Base-by-base conservation (phyloP, 176 grass and related monocot genomes). In the Themeda triandra region DNA sequence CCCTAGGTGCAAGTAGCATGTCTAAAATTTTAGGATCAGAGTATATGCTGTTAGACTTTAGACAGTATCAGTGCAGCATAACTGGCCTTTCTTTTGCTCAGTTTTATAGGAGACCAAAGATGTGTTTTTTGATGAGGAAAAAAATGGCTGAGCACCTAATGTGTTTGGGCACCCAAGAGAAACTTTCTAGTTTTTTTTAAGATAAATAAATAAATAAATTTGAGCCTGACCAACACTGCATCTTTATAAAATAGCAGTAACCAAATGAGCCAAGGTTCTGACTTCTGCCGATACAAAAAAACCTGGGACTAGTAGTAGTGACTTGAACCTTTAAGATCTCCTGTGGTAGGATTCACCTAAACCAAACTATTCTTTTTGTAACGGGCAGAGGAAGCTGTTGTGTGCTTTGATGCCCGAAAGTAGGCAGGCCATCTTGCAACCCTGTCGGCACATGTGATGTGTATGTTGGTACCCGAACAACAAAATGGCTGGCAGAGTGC, bases 401-500 rank as follows among this genome's bases (percentile, higher is more conserved):
- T 63, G 29, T 79, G 64, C 40, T 49, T 14, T 35, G 66, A 72
- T 28, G 10, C 66, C 37, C 18, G 46, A 75, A 76, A 39, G 75
- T 63, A 62, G 37, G 39, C 39, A 37, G 37, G 70, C 76, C 66
- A 37, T 71, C 21, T 85, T 40, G 62, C 33, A 68, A 58, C 63
- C 46, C 54, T 77, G 73, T 78, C 74, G 78, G 46, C 35, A 59
- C 83, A 85, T 59, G 46, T 58, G 64, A 69, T 69, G 25, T 85
- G 74, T 78, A 69, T 41, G 17, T 18, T 68, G 24, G 68, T 76
- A 77, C 29, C 60, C 66, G 32, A 84, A 53, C 63, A 68, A 10
- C 24, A 64, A 65, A 80, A 68, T 15, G 39, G 21, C 30, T 73
- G 66, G 14, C 66, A 64, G 67, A 64, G 28, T 63, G 59, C 33